Evolutionary conservation across 139 green algal genomes (phyloP), one percentile per base, ranked within the genome.

Genomic region (Tetraselmis striata): DNA sequence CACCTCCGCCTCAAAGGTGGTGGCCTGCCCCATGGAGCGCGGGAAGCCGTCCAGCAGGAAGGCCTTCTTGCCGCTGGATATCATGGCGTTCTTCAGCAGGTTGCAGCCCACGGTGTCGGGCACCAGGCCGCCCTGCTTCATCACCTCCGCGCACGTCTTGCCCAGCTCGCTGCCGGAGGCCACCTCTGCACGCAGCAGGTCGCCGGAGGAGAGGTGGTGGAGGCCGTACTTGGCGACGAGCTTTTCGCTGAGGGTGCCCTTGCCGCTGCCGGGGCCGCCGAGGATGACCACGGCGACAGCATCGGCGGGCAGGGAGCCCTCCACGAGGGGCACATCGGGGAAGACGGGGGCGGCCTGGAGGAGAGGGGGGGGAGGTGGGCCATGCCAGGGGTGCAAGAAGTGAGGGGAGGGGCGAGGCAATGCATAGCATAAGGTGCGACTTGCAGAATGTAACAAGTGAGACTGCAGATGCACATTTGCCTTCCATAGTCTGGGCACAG

Each of bases 1-100:
- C 45, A 67, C 45, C 45, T 67, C 45, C 45, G 45, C 45, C 45
- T 67, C 45, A 18, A 67, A 67, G 5, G 45, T 67, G 45, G 45
- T 67, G 45, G 91, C 90, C 83, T 98, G 95, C 79, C 96, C 93
- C 59, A 95, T 77, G 1, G 94, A 93, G 23, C 95, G 89, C 18
- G 95, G 94, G 91, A 98, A 98, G 80, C 95, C 95, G 82, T 98
- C 95, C 79, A 98, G 95, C 25, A 98, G 89, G 87, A 98, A 98
- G 76, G 74, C 86, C 45, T 67, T 67, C 45, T 67, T 67, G 23
- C 87, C 86, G 75, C 81, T 89, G 31, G 83, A 77, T 1, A 92
- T 83, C 91, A 97, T 97, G n/a, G 91, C 91, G 1, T 88, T 88
- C 80, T 91, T 91, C 28, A 97, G 86, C 83, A 97, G 85, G 18